Conservation (phyloP, 1,139 yeast genomes). For the Entelexis paramagnoliae region DNA sequence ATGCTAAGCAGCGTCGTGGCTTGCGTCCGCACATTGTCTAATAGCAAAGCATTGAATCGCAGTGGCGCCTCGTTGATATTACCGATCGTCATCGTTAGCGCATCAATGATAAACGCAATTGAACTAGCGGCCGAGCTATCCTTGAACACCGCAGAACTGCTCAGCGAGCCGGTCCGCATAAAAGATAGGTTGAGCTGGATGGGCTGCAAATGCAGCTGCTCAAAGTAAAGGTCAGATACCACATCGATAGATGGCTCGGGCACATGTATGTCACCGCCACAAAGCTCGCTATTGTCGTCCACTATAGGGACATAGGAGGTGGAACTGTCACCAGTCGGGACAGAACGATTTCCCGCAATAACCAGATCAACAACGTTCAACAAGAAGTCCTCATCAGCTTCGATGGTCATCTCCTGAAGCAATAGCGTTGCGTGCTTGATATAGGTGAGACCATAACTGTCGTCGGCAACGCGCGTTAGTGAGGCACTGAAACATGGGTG, state of each 20-base stretch:
- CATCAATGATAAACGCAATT: conserved; percentile 53
- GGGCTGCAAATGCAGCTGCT: conserved; percentile 86
- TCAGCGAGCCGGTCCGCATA: conserved; percentile 68
- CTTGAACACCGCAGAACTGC: conserved; percentile 25
- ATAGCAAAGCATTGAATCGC: conserved; percentile 69
- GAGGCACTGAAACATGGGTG: conserved; percentile 90
- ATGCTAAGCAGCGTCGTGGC: conserved; percentile 61
- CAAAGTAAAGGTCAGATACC: conserved; percentile 76
- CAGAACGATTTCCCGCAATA: conserved; percentile 28
- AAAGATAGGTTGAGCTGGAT: conserved; percentile 80
- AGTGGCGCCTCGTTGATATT: conserved; percentile 97
- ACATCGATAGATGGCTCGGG: conserved; percentile 52
- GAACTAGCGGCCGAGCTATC: conserved; percentile 19
- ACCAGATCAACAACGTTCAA: conserved; percentile 73
- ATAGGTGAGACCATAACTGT: conserved; percentile 78
- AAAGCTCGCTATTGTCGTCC: conserved; percentile 33
- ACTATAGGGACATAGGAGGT: conserved; percentile 12
- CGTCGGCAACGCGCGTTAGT: conserved; percentile 73
- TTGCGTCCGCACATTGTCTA: conserved; percentile 86
- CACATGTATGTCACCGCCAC: conserved; percentile 52
- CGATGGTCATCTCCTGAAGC: conserved; percentile 83
- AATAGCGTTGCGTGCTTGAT: conserved; percentile 84
- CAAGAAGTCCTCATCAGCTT: conserved; percentile 87
- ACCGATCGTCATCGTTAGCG: conserved; percentile 93
- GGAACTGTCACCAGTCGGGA: not conserved